Percentiles rank a stretch among this genome's conserved stretches.
These are phyloP conservation scores for Plasmodium malariae DNA, from an alignment of 169 alveolate species.

Conservation along the genomic window DNA sequence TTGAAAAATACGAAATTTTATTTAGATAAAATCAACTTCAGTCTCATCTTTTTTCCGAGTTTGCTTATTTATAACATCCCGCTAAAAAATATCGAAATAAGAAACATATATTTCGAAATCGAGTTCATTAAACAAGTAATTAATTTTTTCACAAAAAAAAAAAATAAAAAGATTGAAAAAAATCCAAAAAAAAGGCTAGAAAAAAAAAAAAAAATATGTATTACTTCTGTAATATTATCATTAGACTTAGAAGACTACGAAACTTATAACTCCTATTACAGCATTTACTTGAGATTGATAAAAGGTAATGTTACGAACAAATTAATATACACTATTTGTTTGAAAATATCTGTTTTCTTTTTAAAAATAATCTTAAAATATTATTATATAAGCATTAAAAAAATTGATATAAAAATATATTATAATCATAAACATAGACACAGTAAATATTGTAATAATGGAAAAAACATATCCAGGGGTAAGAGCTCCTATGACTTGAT, in stretches of 20 bases:
- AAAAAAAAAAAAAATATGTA: slow-evolving; percentile 5
- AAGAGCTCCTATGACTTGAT: slow-evolving; percentile 10
- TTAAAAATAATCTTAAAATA: slow-evolving; percentile 23
- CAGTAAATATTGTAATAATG: slow-evolving; percentile 19
- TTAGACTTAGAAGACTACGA: slow-evolving; percentile 26
- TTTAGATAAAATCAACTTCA: slow-evolving; percentile 7
- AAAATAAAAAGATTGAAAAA: neutral
- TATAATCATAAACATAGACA: slow-evolving; percentile 48
- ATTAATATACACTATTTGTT: slow-evolving; percentile 4
- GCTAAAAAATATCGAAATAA: slow-evolving; percentile 28
- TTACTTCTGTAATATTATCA: slow-evolving; percentile 14
- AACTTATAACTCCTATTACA: slow-evolving; percentile 21
- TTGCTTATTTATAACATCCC: slow-evolving; percentile 32
- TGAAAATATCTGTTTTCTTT: slow-evolving; percentile 12
- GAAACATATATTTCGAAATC: slow-evolving; percentile 19
- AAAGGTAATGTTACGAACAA: neutral
- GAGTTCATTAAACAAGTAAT: slow-evolving; percentile 26
- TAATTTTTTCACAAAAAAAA: slow-evolving; percentile 8
- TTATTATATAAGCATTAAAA: slow-evolving; percentile 16
- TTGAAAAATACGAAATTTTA: slow-evolving; percentile 25
- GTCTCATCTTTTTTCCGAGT: slow-evolving; percentile 16
- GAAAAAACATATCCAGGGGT: neutral
- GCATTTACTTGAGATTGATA: slow-evolving; percentile 12
- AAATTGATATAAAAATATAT: slow-evolving; percentile 29
- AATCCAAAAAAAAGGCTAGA: neutral